Evolutionary conservation across 1,284 basidiomycete species (phyloP).

Genomic region (Lentinula novae-zelandiae): DNA sequence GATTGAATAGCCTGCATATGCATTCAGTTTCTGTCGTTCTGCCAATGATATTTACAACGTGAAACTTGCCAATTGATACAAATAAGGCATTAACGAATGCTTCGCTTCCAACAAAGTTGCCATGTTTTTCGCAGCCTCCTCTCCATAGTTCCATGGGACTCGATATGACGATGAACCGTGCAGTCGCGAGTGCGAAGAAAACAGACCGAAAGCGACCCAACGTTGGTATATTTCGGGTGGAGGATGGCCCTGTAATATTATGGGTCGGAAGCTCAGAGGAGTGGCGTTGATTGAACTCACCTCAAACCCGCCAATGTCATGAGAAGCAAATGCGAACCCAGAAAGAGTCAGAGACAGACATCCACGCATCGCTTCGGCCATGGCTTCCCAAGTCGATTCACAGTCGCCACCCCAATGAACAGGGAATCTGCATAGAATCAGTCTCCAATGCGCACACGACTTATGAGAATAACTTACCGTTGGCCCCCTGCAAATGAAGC

Average conservation of each 20-base stretch:
- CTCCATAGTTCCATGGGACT: constrained; percentile 75
- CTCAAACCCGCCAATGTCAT: constrained; percentile 78
- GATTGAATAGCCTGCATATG: constrained; percentile 53
- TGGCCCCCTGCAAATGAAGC: constrained; percentile 67
- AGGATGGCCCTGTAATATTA: constrained; percentile 48
- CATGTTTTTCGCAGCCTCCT: constrained; percentile 64
- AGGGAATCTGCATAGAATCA: constrained; percentile 22
- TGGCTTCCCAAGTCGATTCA: constrained; percentile 74
- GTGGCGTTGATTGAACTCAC: constrained; percentile 19
- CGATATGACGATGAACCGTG: constrained; percentile 73
- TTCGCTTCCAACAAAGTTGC: constrained; percentile 65
- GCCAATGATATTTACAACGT: not conserved
- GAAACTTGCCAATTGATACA: constrained; percentile 55
- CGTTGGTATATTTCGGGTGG: constrained; percentile 69
- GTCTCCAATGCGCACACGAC: constrained; percentile 6
- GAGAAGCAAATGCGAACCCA: constrained; percentile 69
- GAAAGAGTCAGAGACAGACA: constrained; percentile 63
- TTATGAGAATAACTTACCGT: constrained; percentile 35
- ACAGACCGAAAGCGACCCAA: constrained; percentile 73
- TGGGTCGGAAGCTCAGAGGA: not conserved
- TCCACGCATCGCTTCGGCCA: constrained; percentile 72
- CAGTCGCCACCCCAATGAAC: constrained; percentile 78
- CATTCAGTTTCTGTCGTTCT: constrained; percentile 1
- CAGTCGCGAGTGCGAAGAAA: constrained; percentile 67
- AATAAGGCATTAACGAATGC: constrained; percentile 71